Evolutionary conservation across 768 basidiomycete genomes (phyloP), one percentile per base, ranked within the genome.

Genomic region (Rubroboletus pulcherrimus): DNA sequence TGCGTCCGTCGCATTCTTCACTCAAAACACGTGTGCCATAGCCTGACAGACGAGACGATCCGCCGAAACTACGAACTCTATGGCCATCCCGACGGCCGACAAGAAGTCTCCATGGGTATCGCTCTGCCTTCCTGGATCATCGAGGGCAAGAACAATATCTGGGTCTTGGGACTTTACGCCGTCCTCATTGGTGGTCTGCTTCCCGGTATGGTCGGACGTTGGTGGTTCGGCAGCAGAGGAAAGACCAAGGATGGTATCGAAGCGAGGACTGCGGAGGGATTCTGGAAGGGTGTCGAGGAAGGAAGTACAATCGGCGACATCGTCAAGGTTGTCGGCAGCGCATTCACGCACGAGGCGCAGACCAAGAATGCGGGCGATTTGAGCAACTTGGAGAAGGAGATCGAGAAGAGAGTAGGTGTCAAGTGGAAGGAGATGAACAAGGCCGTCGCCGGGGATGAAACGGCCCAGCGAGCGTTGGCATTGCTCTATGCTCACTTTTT

Each of bases 51-150:
- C 72, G 91, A 92, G 67, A 87, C 82, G 6, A 93, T 93, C 51
- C 90, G 94, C 40, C 84, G 88, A 65, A 99, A 99, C 71, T 85
- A 86, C 75, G 84, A 89, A 61, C 77, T 86, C 37, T 98, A 90
- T 60, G 93, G 94, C 3, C 89, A 99, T 67, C 97, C 97, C 0
- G 97, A 99, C 69, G 97, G 97, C 7, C 87, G 92, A n/a, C 93
- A 98, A 68, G 89, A 93, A 66, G 78, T 95, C 30, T 85, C 89
- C 15, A 92, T 94, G 82, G 95, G 95, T 50, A 95, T 99, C 61
- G 97, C 97, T 0, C 77, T 99, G 6, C 97, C 97, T 0, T 78
- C 83, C 52, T 98, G 95, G 93, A 85, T 99, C 53, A 80, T 99
- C 48, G 93, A 94, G 64, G 83, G 90, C 40, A 83, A 91, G 65